Evolutionary conservation across 2,329 filamentous ascomycete genomes (phyloP), one percentile per base, ranked within the genome.

Genomic region (Paramyrothecium sp.): DNA sequence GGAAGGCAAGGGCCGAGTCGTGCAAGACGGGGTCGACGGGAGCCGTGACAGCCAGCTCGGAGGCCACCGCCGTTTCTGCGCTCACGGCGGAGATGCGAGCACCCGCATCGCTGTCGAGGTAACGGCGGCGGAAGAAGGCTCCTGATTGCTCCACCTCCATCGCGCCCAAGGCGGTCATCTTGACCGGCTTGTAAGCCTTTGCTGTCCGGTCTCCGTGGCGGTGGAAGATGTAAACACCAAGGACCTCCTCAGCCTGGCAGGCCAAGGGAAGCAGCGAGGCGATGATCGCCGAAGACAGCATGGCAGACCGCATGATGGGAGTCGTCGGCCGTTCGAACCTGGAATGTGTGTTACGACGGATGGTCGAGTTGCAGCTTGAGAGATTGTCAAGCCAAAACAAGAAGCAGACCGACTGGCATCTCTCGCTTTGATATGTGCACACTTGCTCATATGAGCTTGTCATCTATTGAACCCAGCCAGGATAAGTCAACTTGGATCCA

Each of bases 201-300:
- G 91, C 77, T 1, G 92, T 94, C 56, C 93, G 87, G 73, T 97
- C 93, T 57, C 93, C 93, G 76, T 97, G 93, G 50, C 93, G 89
- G 65, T 91, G 87, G 79, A 96, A 96, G 74, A 97, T 87, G 73
- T 93, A 95, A 50, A 89, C 87, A 54, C 92, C 92, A 17, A 96
- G 81, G 26, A 95, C 80, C 1, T 87, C 90, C 77, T 96, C 90
- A 20, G 76, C 76, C 60, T 64, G 50, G 72, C 67, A 51, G 58
- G 75, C 12, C 21, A 16, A 59, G 52, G 77, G 64, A 54, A 75
- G 69, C 52, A 78, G 66, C 47, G 77, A 71, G 60, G 78, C 61
- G 47, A 64, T 56, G 49, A 57, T 59, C 13, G 38, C 38, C 38
- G 13, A 16, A 19, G 38, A 44, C 13, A 44, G 13, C 10, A 21